A percentile compares a stretch with the other conserved stretches of the same genome.
Conservation (phyloP, 371 early-diverging fungal species). For the Mitosporidium daphniae region DNA sequence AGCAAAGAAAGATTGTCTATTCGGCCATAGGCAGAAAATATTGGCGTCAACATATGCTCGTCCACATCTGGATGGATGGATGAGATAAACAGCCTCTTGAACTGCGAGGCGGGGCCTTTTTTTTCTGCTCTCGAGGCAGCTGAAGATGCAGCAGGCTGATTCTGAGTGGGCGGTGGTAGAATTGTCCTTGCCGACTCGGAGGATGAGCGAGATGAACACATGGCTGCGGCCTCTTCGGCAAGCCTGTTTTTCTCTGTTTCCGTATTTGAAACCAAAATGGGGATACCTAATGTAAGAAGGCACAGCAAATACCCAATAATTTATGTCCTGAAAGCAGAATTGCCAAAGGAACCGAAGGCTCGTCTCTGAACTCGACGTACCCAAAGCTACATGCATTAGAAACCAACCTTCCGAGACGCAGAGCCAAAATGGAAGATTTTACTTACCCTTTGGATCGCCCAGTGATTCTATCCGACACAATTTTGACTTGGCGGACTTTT, state of each 20-base stretch:
- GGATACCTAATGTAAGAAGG: slow-evolving; percentile 46
- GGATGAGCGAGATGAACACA: not conserved
- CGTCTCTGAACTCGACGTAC: slow-evolving; percentile 70
- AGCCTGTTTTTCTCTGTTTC: slow-evolving; percentile 64
- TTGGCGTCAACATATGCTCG: too few relatives aligned
- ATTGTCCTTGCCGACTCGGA: too few relatives aligned
- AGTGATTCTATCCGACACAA: slow-evolving; percentile 48
- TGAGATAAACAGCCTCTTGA: too few relatives aligned
- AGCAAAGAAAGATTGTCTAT: too few relatives aligned
- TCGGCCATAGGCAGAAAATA: too few relatives aligned
- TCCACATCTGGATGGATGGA: too few relatives aligned
- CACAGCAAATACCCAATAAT: not conserved
- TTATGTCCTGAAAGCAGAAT: slow-evolving; percentile 40
- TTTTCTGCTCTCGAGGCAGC: too few relatives aligned
- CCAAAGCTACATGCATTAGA: slow-evolving; percentile 15
- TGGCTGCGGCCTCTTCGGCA: slow-evolving; percentile 5
- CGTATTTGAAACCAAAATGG: slow-evolving; percentile 48
- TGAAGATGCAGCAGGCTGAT: too few relatives aligned
- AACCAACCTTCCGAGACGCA: not conserved
- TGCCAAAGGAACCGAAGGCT: slow-evolving; percentile 36
- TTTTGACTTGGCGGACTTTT: slow-evolving; percentile 38
- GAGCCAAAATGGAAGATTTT: not conserved
- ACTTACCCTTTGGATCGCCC: slow-evolving; percentile 53
- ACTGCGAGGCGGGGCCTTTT: too few relatives aligned
- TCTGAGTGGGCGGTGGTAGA: too few relatives aligned